These are phyloP conservation scores for Aureobasidium uvarum DNA, from an alignment of 2,329 filamentous ascomycete species.

Conservation along the genomic window DNA sequence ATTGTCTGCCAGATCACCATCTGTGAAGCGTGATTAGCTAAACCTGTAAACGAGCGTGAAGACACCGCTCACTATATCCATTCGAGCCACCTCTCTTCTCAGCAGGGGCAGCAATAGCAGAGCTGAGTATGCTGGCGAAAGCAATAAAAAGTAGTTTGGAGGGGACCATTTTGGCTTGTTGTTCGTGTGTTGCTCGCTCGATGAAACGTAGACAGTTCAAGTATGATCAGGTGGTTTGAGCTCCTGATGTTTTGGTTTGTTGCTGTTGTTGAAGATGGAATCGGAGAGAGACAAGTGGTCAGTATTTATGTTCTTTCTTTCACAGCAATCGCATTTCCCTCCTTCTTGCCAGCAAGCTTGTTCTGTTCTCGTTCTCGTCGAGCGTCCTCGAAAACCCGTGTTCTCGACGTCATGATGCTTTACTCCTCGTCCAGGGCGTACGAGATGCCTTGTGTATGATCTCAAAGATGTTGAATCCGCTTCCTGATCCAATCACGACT, in stretches of 20 bases:
- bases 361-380: not conserved
- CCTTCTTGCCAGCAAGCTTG: not conserved
- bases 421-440: not conserved
- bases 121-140: slow-evolving; percentile 5
- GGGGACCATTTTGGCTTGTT: slow-evolving; percentile 12
- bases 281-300: not conserved
- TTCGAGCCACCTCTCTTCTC: slow-evolving; percentile 3
- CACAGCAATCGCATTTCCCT: not conserved
- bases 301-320: slow-evolving; percentile 1
- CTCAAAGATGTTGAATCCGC: not conserved
- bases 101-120: slow-evolving; percentile 10
- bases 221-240: not conserved
- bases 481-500: not conserved
- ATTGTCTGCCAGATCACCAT: slow-evolving; percentile 14
- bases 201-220: not conserved
- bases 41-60: not conserved
- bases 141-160: slow-evolving; percentile 8
- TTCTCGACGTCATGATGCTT: not conserved
- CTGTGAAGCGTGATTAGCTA: not conserved
- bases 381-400: not conserved
- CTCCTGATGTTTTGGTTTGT: not conserved
- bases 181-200: not conserved
- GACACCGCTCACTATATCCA: slow-evolving; percentile 1
- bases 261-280: not conserved
- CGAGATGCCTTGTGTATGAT: slow-evolving; percentile 1